Percentiles rank a stretch among this genome's conserved stretches.
phyloP scores from a whole-genome alignment of 768 basidiomycete genomes.

The Phylloporus rhodoxanthus region DNA sequence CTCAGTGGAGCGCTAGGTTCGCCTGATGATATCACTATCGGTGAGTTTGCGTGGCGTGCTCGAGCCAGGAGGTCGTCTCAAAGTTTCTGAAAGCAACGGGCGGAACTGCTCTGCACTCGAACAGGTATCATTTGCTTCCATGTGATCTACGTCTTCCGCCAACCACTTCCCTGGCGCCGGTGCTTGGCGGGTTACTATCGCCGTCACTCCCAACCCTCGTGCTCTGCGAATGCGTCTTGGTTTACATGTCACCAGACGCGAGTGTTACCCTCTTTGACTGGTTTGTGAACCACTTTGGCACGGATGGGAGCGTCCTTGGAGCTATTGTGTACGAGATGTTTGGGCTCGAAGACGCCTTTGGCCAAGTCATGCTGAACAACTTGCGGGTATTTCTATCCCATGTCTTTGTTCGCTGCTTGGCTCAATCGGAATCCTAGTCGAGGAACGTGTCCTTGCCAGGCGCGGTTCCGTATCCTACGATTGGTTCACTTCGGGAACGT shows the following conservation, averaged over 20 bases:
- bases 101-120: slow-evolving; percentile 43
- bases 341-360: slow-evolving; percentile 79
- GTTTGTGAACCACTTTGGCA: slow-evolving; percentile 54
- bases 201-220: slow-evolving; percentile 65
- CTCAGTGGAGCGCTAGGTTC: slow-evolving; percentile 18
- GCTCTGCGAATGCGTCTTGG: slow-evolving; percentile 88
- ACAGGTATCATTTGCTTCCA: slow-evolving; percentile 62
- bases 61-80: not conserved
- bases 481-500: slow-evolving; percentile 50
- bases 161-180: slow-evolving; percentile 37
- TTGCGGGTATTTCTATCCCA: slow-evolving; percentile 49
- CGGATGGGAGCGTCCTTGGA: slow-evolving; percentile 32
- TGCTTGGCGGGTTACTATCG: slow-evolving; percentile 44
- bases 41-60: slow-evolving; percentile 3
- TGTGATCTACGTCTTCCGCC: slow-evolving; percentile 67
- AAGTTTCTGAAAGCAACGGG: not conserved
- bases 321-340: slow-evolving; percentile 91
- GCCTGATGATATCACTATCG: slow-evolving; percentile 7
- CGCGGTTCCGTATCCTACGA: slow-evolving; percentile 52
- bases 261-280: slow-evolving; percentile 60
- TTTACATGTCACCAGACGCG: slow-evolving; percentile 64
- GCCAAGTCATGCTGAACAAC: slow-evolving; percentile 88
- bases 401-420: not conserved
- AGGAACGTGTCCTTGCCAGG: slow-evolving; percentile 75
- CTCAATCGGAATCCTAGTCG: slow-evolving; percentile 36